Evolutionary conservation across 179 eudicot genomes (phyloP), one percentile per base, ranked within the genome.

Genomic region (Vitellaria paradoxa): DNA sequence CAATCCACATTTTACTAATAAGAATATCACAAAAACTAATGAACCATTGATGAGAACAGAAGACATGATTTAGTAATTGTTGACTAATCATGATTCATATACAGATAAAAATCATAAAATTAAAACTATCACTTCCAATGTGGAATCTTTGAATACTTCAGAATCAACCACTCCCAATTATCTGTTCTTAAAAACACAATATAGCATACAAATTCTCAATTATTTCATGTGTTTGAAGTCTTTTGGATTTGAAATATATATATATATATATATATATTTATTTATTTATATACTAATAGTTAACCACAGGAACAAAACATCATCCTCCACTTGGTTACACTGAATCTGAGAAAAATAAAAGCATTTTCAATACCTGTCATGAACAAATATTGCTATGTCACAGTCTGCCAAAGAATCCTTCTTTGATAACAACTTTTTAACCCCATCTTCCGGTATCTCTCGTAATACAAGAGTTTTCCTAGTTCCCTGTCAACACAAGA

Each of bases 371-470:
- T 79, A 92, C 98, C 98, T 94, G 85, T 96, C 97, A 87, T 91
- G 88, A 15, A 92, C 91, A 86, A 94, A 94, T 59, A 92, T 79
- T 63, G 98, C 96, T 53, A 91, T 78, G 66, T 94, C 97, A 76
- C 97, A 94, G 37, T 87, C 85, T 76, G 96, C 97, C 73, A 91
- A 82, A 60, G 94, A 88, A 49, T 92, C 94, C 84, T 83, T 92
- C 47, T 64, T 77, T 14, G 86, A 81, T 56, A 94, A 83, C 65
- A 94, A 76, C 26, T 66, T 87, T 65, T 85, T 79, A 69, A 94
- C 89, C 68, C 76, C 83, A 59, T 88, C 92, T 81, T 92, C 97
- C 14, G 96, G 92, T 70, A 92, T 89, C 83, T 94, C 97, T 46
- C 94, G 90, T 84, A 94, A 74, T 57, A 92, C 81, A 78, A 94